Evolutionary conservation across 345 rosid genomes (phyloP).

Genomic region (Hibiscus syriacus): DNA sequence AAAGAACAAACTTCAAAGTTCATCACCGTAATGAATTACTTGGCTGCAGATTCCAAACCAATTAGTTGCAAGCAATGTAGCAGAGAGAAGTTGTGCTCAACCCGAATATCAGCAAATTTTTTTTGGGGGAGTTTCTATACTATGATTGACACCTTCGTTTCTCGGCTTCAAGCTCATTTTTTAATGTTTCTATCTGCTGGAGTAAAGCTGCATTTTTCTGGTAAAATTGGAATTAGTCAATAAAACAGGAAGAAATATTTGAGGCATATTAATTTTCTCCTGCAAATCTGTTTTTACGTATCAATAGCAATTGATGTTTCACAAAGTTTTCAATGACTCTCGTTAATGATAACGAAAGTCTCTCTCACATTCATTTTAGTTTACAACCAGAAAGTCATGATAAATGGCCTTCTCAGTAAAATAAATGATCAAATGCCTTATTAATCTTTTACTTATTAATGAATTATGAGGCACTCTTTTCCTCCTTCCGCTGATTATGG

Average conservation of each 20-base stretch:
- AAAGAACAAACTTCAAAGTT: not conserved
- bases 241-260: not conserved
- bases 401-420: not conserved
- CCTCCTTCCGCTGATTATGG: too few relatives aligned
- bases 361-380: not conserved
- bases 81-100: not conserved
- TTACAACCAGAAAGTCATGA: not conserved
- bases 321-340: not conserved
- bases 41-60: not conserved
- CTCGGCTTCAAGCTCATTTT: constrained; percentile 36
- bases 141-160: constrained; percentile 35
- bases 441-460: too few relatives aligned
- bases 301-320: not conserved
- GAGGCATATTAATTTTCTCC: not conserved
- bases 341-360: not conserved
- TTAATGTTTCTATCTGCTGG: constrained; percentile 35
- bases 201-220: constrained; percentile 58
- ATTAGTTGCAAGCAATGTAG: not conserved
- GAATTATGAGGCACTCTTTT: too few relatives aligned
- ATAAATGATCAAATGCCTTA: not conserved
- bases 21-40: not conserved
- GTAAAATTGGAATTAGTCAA: not conserved
- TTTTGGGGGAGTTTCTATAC: constrained; percentile 54
- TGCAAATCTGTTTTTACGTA: not conserved
- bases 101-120: not conserved